These are phyloP conservation scores for Colletotrichum musicola DNA, from an alignment of 2,329 filamentous ascomycete species.

Conservation along the genomic window DNA sequence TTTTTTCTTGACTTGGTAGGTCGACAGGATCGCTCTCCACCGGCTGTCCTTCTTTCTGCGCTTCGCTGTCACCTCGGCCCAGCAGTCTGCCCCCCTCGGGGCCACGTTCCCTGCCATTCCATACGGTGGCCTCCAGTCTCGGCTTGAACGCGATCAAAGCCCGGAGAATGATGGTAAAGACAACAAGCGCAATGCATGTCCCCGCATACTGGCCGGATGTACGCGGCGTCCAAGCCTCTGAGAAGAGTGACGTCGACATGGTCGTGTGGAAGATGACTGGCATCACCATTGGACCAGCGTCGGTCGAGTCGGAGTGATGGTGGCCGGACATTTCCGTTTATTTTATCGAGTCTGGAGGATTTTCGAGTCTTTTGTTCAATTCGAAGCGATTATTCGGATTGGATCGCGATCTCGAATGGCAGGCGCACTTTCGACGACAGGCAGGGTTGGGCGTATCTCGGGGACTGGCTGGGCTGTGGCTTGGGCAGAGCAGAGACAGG, in stretches of 20 bases:
- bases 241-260: slow-evolving; percentile 12
- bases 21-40: too few relatives aligned
- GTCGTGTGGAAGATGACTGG: slow-evolving; percentile 30
- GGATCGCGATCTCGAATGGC: background rate
- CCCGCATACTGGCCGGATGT: slow-evolving; percentile 15
- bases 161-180: slow-evolving; percentile 21
- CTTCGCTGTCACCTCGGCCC: background rate
- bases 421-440: background rate
- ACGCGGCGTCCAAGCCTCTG: slow-evolving; percentile 3
- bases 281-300: background rate
- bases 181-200: slow-evolving; percentile 15
- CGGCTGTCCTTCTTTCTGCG: background rate
- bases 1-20: too few relatives aligned
- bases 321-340: slow-evolving; percentile 1
- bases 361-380: background rate
- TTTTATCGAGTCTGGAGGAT: background rate
- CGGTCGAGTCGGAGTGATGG: background rate
- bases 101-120: background rate
- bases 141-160: slow-evolving; percentile 28
- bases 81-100: background rate
- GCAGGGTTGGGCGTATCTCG: background rate
- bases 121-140: slow-evolving; percentile 6
- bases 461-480: background rate
- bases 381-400: background rate
- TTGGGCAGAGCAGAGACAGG: background rate